A percentile compares a stretch with the other conserved stretches of the same genome.
Evolutionary conservation across 352 stramenopile species (phyloP).

Genomic region (Globisporangium nodosum): DNA sequence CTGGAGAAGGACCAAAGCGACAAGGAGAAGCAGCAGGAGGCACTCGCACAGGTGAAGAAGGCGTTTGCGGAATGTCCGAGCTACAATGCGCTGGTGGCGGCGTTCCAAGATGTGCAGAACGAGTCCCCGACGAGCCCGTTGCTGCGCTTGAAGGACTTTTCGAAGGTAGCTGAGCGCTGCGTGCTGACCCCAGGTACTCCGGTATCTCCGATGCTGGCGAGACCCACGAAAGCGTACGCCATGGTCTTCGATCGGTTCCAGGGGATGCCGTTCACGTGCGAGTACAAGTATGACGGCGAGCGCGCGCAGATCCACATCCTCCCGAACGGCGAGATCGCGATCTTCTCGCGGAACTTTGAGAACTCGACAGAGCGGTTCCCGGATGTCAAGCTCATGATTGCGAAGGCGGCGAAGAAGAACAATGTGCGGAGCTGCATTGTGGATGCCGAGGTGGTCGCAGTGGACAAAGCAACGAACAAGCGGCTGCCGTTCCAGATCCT

Average conservation of each 20-base stretch:
- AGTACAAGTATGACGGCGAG: conserved; percentile 99
- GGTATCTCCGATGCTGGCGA: conserved; percentile 98
- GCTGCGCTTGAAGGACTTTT: conserved; percentile 50
- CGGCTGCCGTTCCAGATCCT: conserved; percentile 99
- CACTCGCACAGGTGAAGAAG: conserved; percentile 95
- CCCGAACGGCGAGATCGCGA: conserved; percentile 85
- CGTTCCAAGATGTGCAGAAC: conserved; percentile 69
- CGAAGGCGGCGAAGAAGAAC: conserved; percentile 44
- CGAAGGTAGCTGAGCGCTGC: conserved; percentile 69
- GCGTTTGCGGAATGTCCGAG: conserved; percentile 96
- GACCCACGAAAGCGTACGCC: conserved; percentile 93
- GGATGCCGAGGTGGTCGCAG: conserved; percentile 98
- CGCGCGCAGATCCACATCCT: conserved; percentile 95
- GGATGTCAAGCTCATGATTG: conserved; percentile 75
- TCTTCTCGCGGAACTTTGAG: conserved; percentile 98
- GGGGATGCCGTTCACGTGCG: conserved; percentile 95
- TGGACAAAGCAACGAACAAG: conserved; percentile 94
- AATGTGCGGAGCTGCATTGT: conserved; percentile 90
- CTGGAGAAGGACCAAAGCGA: conserved; percentile 79
- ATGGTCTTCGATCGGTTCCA: conserved; percentile 98
- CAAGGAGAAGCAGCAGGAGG: conserved; percentile 84
- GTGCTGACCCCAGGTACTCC: conserved; percentile 94
- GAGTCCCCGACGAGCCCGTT: conserved; percentile 31
- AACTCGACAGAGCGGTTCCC: conserved; percentile 98
- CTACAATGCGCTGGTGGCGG: conserved; percentile 93